These are phyloP conservation scores for Oldenlandia corymbosa DNA, from an alignment of 257 asterid genomes.

Conservation along the genomic window DNA sequence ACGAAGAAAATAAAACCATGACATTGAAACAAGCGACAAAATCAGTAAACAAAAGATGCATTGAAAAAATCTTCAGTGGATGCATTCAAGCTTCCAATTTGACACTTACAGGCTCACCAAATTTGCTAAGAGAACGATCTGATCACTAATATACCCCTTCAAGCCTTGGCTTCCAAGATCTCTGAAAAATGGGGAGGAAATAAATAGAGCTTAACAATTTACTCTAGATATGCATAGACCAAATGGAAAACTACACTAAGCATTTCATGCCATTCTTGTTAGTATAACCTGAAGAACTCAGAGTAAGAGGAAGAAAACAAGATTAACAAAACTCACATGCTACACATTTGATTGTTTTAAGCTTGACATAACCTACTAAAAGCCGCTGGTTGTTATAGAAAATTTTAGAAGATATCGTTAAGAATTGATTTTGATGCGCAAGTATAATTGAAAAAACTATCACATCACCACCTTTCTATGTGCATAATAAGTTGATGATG, in stretches of 20 bases:
- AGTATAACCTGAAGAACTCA: not conserved
- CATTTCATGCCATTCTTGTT: not conserved
- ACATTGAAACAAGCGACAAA: not conserved
- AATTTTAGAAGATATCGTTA: too few relatives aligned
- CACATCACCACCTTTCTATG: not conserved
- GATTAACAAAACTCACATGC: not conserved
- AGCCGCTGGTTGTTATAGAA: not conserved
- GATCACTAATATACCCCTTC: conserved; percentile 74
- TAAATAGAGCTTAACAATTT: not conserved
- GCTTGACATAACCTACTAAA: not conserved
- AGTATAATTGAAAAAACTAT: too few relatives aligned
- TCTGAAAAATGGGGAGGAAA: conserved; percentile 42
- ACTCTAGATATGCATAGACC: not conserved
- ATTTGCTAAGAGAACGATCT: conserved; percentile 63
- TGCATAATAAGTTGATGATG: too few relatives aligned
- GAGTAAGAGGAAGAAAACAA: not conserved
- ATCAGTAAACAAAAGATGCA: not conserved
- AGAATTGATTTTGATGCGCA: not conserved
- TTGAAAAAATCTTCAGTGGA: not conserved
- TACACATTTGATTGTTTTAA: not conserved
- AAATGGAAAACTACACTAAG: not conserved
- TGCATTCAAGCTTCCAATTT: conserved; percentile 11
- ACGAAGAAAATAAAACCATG: not conserved
- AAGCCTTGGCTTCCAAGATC: conserved; percentile 94
- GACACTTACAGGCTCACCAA: conserved; percentile 97